Evolutionary conservation across 1,284 basidiomycete species (phyloP).

Genomic region (Ceratobasidium sp.): DNA sequence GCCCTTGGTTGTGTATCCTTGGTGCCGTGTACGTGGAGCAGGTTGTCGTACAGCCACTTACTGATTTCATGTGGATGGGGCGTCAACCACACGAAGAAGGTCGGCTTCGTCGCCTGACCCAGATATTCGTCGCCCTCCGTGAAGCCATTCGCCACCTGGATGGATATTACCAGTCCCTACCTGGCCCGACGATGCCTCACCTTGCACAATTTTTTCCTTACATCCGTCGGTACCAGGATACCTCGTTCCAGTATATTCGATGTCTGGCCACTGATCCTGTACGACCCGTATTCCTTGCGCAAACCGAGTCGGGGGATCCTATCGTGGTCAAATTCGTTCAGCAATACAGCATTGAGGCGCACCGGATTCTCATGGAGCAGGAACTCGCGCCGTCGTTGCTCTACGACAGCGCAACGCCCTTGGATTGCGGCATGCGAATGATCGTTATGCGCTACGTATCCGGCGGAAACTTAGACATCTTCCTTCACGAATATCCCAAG

Average conservation of each 20-base stretch:
- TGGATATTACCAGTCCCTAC: neutral
- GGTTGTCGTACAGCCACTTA: conserved; percentile 44
- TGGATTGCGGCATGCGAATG: neutral
- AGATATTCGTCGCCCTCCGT: conserved; percentile 5
- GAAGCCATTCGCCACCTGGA: neutral
- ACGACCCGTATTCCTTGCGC: neutral
- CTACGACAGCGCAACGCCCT: neutral
- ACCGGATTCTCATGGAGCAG: conserved; percentile 39
- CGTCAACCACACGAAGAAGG: neutral
- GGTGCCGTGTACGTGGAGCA: conserved; percentile 43
- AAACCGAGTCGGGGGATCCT: neutral
- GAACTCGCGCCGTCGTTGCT: conserved; percentile 43
- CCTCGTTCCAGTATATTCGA: conserved; percentile 1
- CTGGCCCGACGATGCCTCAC: neutral
- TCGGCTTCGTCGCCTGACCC: conserved; percentile 9
- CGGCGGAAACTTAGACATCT: neutral
- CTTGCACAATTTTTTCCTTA: conserved; percentile 10
- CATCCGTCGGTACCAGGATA: conserved; percentile 4
- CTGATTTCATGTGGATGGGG: conserved; percentile 43
- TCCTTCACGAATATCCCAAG: neutral
- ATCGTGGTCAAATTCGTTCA: conserved; percentile 44
- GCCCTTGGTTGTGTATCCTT: conserved; percentile 45
- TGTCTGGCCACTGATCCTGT: neutral
- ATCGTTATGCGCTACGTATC: conserved; percentile 36
- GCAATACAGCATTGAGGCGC: conserved; percentile 28